Evolutionary conservation across 2,329 filamentous ascomycete species (phyloP), one percentile per base, ranked within the genome.

Genomic region (Fusarium multiceps): DNA sequence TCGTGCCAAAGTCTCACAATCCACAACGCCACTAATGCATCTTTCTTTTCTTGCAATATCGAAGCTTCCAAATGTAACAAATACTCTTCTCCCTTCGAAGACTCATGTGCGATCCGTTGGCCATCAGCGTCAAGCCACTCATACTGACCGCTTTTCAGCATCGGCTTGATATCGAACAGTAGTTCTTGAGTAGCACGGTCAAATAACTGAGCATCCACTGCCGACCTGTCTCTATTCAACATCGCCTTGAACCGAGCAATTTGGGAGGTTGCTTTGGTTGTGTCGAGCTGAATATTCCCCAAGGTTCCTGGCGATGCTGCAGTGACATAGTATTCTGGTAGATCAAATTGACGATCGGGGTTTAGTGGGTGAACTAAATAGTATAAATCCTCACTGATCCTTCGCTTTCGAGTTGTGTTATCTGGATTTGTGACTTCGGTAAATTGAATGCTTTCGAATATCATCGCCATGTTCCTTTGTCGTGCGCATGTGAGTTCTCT

Each of bases 1-100:
- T 63, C 30, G 27, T 71, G 41, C 66, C 69, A 72, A 16, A 72
- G 28, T n/a, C 58, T 63, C 34, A 71, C 46, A 1, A 43, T 43
- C 68, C 69, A 71, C 12, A 63, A 13, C 3, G 68, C 69, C 7
- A 53, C 65, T 5, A 71, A 21, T 9, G 47, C 55, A 9, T 70
- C 61, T n/a, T 18, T 57, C 3, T 42, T 40, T 2, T 28, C 27
- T 37, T 49, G 27, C 1, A 32, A 10, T 0, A 72, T 13, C 10
- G 48, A 23, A 3, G 20, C 10, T 18, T 57, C 41, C 3, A 72
- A 45, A 4, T 51, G 28, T 2, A 70, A 21, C 32, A 27, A 60
- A 7, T 47, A 20, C 1, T 27, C 12, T 2, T 20, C 23, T 0
- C 13, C 51, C 6, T 48, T 28, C 0, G 32, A 11, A 18, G 41